Percentiles rank a stretch among this genome's conserved stretches.
Conservation (phyloP, 2,329 filamentous ascomycete species). For the Exophiala calicioides region DNA sequence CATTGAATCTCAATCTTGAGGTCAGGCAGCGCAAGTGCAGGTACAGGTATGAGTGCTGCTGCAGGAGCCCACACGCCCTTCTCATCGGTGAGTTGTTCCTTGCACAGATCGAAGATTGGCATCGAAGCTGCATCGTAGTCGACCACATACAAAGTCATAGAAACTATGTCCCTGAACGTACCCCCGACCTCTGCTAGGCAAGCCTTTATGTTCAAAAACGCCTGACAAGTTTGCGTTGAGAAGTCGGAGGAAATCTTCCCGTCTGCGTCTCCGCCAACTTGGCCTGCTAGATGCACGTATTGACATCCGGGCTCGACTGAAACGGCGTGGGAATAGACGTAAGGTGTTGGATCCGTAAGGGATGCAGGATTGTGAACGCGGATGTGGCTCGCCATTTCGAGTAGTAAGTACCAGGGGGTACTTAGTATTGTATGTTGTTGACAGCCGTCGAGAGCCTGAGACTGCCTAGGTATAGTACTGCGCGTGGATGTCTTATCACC, state of each 20-base stretch:
- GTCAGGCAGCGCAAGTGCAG: conserved; percentile 39
- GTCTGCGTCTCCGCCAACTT: conserved; percentile 36
- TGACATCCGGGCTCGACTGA: not conserved
- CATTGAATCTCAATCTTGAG: conserved; percentile 49
- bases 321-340: not conserved
- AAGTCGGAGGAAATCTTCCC: conserved; percentile 40
- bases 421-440: too few relatives aligned
- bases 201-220: conserved; percentile 41
- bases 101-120: conserved; percentile 34
- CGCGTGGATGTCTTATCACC: too few relatives aligned
- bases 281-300: conserved; percentile 32
- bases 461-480: too few relatives aligned
- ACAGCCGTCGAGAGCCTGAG: too few relatives aligned
- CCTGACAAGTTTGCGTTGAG: conserved; percentile 44
- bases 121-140: conserved; percentile 29
- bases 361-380: conserved; percentile 1
- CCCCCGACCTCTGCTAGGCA: conserved; percentile 40
- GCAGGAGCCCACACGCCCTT: conserved; percentile 44
- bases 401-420: too few relatives aligned
- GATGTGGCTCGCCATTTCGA: not conserved
- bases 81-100: conserved; percentile 5
- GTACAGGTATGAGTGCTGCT: conserved; percentile 46
- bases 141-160: conserved; percentile 46
- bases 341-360: not conserved
- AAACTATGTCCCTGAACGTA: conserved; percentile 39